Conservation (phyloP, 2,329 filamentous ascomycete genomes). For the Phyllosticta citriasiana region DNA sequence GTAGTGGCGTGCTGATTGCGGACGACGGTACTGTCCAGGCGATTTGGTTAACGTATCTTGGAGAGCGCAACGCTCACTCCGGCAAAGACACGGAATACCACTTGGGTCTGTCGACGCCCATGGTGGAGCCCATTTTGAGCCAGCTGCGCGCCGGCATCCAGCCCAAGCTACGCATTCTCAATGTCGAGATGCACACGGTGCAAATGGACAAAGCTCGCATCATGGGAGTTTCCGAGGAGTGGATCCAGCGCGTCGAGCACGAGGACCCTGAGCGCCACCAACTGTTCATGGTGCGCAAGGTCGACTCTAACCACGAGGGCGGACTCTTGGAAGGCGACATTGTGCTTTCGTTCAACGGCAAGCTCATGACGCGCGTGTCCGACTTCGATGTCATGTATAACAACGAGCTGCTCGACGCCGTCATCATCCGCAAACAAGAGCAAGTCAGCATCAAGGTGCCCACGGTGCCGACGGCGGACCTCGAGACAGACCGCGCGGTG, state of each 20-base stretch:
- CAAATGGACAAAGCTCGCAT: conserved; percentile 95
- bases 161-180: conserved; percentile 79
- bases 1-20: conserved; percentile 82
- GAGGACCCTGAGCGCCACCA: conserved; percentile 91
- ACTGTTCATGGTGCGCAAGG: conserved; percentile 96
- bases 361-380: conserved; percentile 84
- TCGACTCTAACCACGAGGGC: conserved; percentile 53
- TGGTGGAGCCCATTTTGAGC: conserved; percentile 76
- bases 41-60: conserved; percentile 92
- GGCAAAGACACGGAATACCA: conserved; percentile 95
- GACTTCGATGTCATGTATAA: conserved; percentile 97
- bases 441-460: conserved; percentile 68
- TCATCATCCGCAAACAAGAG: conserved; percentile 76
- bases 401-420: conserved; percentile 69
- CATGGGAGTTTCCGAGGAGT: conserved; percentile 93
- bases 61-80: conserved; percentile 68
- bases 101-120: conserved; percentile 80
- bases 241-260: conserved; percentile 82
- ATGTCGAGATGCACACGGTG: conserved; percentile 88
- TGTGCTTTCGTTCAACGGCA: conserved; percentile 79
- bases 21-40: conserved; percentile 90
- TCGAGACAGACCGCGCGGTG: conserved; percentile 86
- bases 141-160: conserved; percentile 71
- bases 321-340: conserved; percentile 83
- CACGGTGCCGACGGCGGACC: conserved; percentile 77